These are phyloP conservation scores for Dentipellis fragilis DNA, from an alignment of 768 basidiomycete species.

Conservation along the genomic window DNA sequence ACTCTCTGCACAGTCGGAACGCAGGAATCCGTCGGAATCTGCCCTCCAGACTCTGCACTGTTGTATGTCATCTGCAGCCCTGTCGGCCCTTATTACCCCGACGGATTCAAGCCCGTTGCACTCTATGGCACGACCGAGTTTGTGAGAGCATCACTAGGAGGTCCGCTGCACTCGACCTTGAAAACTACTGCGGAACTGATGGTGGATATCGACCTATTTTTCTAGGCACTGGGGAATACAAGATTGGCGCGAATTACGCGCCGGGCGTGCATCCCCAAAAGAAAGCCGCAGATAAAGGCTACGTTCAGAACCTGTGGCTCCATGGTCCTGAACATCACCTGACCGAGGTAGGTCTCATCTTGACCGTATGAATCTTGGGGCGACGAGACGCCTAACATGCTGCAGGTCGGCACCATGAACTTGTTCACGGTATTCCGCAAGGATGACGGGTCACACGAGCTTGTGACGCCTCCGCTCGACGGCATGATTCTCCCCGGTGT, in stretches of 20 bases:
- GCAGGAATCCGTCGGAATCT: slow-evolving; percentile 34
- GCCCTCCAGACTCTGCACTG: slow-evolving; percentile 37
- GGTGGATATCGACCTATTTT: neutral
- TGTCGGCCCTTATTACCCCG: slow-evolving; percentile 41
- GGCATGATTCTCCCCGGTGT: slow-evolving; percentile 36
- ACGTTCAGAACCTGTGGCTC: slow-evolving; percentile 74
- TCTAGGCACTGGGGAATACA: slow-evolving; percentile 39
- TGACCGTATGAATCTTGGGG: slow-evolving; percentile 21
- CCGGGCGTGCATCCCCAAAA: slow-evolving; percentile 54
- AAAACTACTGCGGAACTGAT: neutral
- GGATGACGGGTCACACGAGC: slow-evolving; percentile 36
- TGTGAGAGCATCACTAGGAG: slow-evolving; percentile 80
- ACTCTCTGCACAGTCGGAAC: slow-evolving; percentile 29
- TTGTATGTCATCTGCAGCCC: slow-evolving; percentile 38
- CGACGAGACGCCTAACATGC: slow-evolving; percentile 23
- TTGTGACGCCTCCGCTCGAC: slow-evolving; percentile 14
- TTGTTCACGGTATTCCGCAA: slow-evolving; percentile 58
- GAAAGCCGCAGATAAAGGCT: slow-evolving; percentile 56
- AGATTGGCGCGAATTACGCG: slow-evolving; percentile 58
- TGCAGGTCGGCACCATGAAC: slow-evolving; percentile 71
- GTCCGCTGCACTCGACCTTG: slow-evolving; percentile 23
- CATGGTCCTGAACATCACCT: slow-evolving; percentile 50
- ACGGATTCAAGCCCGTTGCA: slow-evolving; percentile 42
- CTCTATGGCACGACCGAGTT: slow-evolving; percentile 66
- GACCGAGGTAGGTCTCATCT: slow-evolving; percentile 33